A percentile compares a stretch with the other conserved stretches of the same genome.
Evolutionary conservation across 805 yeast genomes (phyloP).

Genomic region (Priceomyces melissophilus): DNA sequence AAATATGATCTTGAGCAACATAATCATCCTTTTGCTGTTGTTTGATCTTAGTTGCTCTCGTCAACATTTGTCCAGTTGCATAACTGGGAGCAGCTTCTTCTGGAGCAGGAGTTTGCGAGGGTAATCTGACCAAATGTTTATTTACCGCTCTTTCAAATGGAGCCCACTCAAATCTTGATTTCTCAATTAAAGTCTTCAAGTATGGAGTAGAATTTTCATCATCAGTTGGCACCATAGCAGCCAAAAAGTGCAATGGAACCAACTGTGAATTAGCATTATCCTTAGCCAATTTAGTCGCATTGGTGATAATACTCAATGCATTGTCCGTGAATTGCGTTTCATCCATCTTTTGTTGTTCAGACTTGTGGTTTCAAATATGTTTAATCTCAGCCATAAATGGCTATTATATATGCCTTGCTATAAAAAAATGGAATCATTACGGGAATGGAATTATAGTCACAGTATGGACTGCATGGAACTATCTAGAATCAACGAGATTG

Average conservation of each 20-base stretch:
- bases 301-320: conserved; percentile 76
- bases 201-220: conserved; percentile 48
- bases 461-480: not conserved
- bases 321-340: conserved; percentile 88
- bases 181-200: conserved; percentile 77
- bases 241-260: conserved; percentile 84
- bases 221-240: conserved; percentile 79
- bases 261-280: conserved; percentile 83
- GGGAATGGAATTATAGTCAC: too few relatives aligned
- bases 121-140: conserved; percentile 74
- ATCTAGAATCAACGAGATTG: not conserved
- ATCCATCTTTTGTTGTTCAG: conserved; percentile 38
- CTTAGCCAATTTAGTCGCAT: conserved; percentile 77
- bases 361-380: too few relatives aligned
- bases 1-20: conserved; percentile 90
- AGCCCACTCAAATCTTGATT: conserved; percentile 85
- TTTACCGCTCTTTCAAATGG: conserved; percentile 77
- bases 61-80: conserved; percentile 71
- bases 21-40: conserved; percentile 86
- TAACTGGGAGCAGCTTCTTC: conserved; percentile 71
- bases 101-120: conserved; percentile 89
- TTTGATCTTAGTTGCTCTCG: conserved; percentile 73
- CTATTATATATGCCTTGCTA: too few relatives aligned
- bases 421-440: too few relatives aligned
- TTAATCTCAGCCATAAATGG: too few relatives aligned